Percentiles rank a stretch among this genome's conserved stretches.
Evolutionary conservation across 768 basidiomycete species (phyloP).

Genomic region (Suillus lakei): DNA sequence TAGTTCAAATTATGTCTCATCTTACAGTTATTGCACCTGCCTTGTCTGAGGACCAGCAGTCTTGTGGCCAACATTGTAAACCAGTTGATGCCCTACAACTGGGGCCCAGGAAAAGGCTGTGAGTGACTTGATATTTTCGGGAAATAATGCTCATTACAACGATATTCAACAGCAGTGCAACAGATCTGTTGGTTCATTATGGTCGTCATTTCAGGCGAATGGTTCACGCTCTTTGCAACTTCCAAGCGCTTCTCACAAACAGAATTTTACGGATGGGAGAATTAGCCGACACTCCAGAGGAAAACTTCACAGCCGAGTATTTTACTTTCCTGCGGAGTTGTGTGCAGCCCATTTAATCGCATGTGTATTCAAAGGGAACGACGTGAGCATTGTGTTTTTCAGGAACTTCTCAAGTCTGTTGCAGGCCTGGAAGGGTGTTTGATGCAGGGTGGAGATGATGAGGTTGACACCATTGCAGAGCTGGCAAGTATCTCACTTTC

Average conservation of each 20-base stretch:
- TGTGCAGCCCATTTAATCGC: background rate
- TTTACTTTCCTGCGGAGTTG: background rate
- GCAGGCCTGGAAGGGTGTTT: slow-evolving; percentile 21
- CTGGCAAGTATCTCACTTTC: slow-evolving; percentile 14
- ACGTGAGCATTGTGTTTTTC: slow-evolving; percentile 19
- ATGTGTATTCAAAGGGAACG: slow-evolving; percentile 16
- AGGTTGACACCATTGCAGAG: slow-evolving; percentile 19
- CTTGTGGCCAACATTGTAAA: slow-evolving; percentile 17
- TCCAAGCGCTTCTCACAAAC: slow-evolving; percentile 22
- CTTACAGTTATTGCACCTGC: background rate
- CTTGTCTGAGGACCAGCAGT: background rate
- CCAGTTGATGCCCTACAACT: slow-evolving; percentile 20
- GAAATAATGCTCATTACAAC: background rate
- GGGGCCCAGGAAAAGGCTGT: slow-evolving; percentile 20
- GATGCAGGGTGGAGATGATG: slow-evolving; percentile 18
- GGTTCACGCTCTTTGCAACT: slow-evolving; percentile 24
- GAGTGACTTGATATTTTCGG: background rate
- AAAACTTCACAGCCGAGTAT: slow-evolving; percentile 4
- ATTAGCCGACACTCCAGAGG: slow-evolving; percentile 9
- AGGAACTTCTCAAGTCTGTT: slow-evolving; percentile 15
- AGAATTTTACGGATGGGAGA: slow-evolving; percentile 16
- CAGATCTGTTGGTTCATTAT: slow-evolving; percentile 25
- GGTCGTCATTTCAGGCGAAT: slow-evolving; percentile 27
- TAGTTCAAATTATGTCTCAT: background rate
- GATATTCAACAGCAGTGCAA: slow-evolving; percentile 7